phyloP scores from a whole-genome alignment of 352 stramenopile species.

The Phytophthora constricta region DNA sequence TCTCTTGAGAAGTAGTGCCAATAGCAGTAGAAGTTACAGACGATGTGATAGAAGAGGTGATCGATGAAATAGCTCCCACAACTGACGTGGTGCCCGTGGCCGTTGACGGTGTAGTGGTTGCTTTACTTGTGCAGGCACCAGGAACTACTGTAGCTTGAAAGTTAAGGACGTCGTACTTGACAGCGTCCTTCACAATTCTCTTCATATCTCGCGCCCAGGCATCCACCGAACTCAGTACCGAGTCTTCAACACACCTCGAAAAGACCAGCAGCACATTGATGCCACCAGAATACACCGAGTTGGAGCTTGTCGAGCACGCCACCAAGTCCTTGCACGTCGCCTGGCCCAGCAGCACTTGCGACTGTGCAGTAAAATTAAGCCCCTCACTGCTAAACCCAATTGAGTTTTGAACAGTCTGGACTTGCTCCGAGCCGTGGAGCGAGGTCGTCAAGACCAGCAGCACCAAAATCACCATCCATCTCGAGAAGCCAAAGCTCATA shows the following conservation, averaged over 20 bases:
- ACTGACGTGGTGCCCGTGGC: too few species aligned
- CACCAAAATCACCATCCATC: background rate
- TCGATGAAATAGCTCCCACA: too few species aligned
- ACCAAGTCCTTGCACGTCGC: constrained; percentile 16
- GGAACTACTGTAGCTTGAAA: constrained; percentile 43
- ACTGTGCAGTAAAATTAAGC: too few species aligned
- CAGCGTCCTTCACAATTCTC: constrained; percentile 21
- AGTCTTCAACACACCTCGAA: constrained; percentile 56
- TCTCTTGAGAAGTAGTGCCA: too few species aligned
- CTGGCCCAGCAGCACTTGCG: constrained; percentile 7
- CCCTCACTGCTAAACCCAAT: too few species aligned
- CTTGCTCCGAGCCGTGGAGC: background rate
- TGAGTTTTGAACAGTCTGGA: constrained; percentile 11
- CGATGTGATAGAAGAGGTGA: too few species aligned
- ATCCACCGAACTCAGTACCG: constrained; percentile 41
- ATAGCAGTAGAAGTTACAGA: too few species aligned
- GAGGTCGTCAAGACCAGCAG: constrained; percentile 5
- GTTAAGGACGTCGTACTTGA: constrained; percentile 2
- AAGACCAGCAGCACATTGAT: constrained; percentile 60
- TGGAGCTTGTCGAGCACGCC: background rate
- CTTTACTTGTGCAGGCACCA: constrained; percentile 44
- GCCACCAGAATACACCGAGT: background rate
- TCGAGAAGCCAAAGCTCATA: too few species aligned
- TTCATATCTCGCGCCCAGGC: constrained; percentile 45
- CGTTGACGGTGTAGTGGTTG: too few species aligned